A percentile compares a stretch with the other conserved stretches of the same genome.
Evolutionary conservation across 1,284 basidiomycete genomes (phyloP).

Genomic region (Pyrrhoderma noxium): DNA sequence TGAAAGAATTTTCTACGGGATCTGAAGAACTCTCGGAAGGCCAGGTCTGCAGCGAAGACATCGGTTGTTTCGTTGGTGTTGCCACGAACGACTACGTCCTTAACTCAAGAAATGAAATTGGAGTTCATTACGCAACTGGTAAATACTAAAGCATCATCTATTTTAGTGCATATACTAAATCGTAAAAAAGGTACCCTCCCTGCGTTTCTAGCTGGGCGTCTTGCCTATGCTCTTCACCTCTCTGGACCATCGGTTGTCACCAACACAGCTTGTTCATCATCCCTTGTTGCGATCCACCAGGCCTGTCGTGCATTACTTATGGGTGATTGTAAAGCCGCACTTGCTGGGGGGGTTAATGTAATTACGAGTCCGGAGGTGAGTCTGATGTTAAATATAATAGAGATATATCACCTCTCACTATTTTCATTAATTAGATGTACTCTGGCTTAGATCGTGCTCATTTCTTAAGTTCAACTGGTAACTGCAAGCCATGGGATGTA

Average conservation of each 20-base stretch:
- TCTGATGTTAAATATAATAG: constrained; percentile 9
- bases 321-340: constrained; percentile 56
- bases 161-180: background rate
- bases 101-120: constrained; percentile 54
- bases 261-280: constrained; percentile 70
- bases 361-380: constrained; percentile 66
- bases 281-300: constrained; percentile 58
- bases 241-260: constrained; percentile 63
- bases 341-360: constrained; percentile 69
- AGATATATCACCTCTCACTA: constrained; percentile 3
- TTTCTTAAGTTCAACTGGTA: constrained; percentile 58
- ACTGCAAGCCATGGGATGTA: constrained; percentile 65
- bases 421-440: constrained; percentile 47
- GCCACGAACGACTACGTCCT: constrained; percentile 64
- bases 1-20: constrained; percentile 33
- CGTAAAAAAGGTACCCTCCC: constrained; percentile 49
- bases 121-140: constrained; percentile 68
- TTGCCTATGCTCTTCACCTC: constrained; percentile 60
- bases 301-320: constrained; percentile 56
- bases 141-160: constrained; percentile 18
- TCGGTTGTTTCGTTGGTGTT: constrained; percentile 60
- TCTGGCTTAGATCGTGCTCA: constrained; percentile 61
- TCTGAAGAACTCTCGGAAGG: constrained; percentile 1
- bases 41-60: constrained; percentile 10
- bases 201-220: constrained; percentile 62